These are phyloP conservation scores for Bisporella sp. DNA, from an alignment of 2,329 filamentous ascomycete genomes.

Conservation along the genomic window DNA sequence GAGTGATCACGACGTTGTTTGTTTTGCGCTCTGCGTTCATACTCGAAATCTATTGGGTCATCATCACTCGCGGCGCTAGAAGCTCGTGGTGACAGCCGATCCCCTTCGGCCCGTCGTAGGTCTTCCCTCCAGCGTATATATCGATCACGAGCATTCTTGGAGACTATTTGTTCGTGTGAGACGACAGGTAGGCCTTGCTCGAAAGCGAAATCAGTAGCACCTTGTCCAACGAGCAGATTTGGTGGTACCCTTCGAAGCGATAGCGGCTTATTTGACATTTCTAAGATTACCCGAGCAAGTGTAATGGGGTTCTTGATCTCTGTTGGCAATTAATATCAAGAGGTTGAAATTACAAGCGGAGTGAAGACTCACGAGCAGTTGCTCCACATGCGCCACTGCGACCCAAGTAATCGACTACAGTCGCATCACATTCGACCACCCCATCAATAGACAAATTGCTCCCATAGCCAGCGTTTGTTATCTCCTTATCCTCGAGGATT, in stretches of 20 bases:
- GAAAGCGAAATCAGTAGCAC: conserved; percentile 79
- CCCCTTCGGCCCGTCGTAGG: conserved; percentile 52
- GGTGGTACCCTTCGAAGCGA: conserved; percentile 84
- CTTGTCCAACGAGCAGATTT: conserved; percentile 81
- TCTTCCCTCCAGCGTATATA: conserved; percentile 75
- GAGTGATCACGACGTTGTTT: conserved; percentile 39
- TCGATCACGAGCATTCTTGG: conserved; percentile 68
- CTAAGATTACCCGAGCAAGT: conserved; percentile 75
- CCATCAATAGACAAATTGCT: conserved; percentile 92
- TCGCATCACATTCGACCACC: conserved; percentile 89
- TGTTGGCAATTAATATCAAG: conserved; percentile 29
- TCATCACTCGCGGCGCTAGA: conserved; percentile 20
- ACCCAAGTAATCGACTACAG: conserved; percentile 83
- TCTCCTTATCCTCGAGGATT: conserved; percentile 84
- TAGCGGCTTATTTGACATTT: conserved; percentile 68
- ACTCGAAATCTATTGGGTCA: conserved; percentile 16
- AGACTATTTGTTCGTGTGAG: conserved; percentile 73
- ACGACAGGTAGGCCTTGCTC: conserved; percentile 69
- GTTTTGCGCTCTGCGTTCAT: conserved; percentile 22
- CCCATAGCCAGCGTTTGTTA: conserved; percentile 93
- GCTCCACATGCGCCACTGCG: conserved; percentile 91
- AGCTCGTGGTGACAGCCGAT: conserved; percentile 26
- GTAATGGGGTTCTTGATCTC: conserved; percentile 91
- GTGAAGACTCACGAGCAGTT: conserved; percentile 56
- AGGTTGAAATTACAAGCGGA: no score